These are phyloP conservation scores for Opeltia flavorubescens DNA, from an alignment of 495 filamentous ascomycete genomes.

Conservation along the genomic window DNA sequence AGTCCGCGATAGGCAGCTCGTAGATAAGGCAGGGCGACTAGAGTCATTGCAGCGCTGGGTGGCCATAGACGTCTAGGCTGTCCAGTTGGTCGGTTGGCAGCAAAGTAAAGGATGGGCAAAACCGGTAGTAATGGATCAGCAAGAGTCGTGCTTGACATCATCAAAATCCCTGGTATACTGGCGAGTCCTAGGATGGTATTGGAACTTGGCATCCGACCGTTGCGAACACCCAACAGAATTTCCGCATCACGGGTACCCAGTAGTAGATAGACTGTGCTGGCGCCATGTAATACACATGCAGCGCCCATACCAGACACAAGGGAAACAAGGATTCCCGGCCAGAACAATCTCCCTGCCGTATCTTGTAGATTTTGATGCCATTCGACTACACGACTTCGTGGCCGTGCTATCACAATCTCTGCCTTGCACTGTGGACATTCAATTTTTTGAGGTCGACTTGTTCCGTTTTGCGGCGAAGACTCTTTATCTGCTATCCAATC, in stretches of 20 bases:
- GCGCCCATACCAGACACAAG: conserved; percentile 38
- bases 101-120: conserved; percentile 48
- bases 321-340: conserved; percentile 43
- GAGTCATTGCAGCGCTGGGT: conserved; percentile 55
- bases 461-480: conserved; percentile 37
- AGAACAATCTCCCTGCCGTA: conserved; percentile 39
- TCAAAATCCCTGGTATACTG: conserved; percentile 44
- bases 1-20: conserved; percentile 52
- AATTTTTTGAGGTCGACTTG: conserved; percentile 41
- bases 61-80: conserved; percentile 51
- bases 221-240: conserved; percentile 29
- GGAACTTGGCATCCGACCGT: conserved; percentile 13
- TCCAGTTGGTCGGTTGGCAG: conserved; percentile 28
- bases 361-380: conserved; percentile 38
- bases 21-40: conserved; percentile 53
- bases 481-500: conserved; percentile 84
- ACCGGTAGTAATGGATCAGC: conserved; percentile 46
- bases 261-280: conserved; percentile 44
- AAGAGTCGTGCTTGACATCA: conserved; percentile 43
- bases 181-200: conserved; percentile 40
- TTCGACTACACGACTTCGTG: conserved; percentile 51
- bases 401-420: conserved; percentile 59
- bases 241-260: conserved; percentile 47
- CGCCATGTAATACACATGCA: conserved; percentile 43
- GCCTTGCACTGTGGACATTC: conserved; percentile 80